phyloP scores from a whole-genome alignment of 305 asterid genomes.

The Fraxinus albicans region DNA sequence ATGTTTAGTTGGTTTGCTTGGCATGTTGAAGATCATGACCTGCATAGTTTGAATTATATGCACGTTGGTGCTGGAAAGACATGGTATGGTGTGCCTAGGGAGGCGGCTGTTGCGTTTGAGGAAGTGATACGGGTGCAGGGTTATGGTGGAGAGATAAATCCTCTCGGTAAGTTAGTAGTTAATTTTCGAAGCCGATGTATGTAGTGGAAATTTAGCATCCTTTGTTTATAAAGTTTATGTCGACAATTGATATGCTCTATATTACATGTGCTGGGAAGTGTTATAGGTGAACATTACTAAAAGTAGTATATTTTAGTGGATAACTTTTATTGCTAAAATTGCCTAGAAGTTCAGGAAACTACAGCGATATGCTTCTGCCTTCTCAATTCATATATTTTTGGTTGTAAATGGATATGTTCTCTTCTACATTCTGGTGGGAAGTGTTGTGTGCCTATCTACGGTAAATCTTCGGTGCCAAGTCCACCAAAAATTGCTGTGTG shows the following conservation, averaged over 20 bases:
- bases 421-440: neutral
- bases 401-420: neutral
- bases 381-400: neutral
- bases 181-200: constrained; percentile 1
- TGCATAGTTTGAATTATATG: constrained; percentile 96
- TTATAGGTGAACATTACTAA: neutral
- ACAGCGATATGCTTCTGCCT: neutral
- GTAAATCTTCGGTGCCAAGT: neutral
- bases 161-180: constrained; percentile 64
- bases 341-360: constrained; percentile 1
- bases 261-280: neutral
- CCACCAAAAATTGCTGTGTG: neutral
- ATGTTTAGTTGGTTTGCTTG: constrained; percentile 99
- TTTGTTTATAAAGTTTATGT: constrained; percentile 11
- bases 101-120: constrained; percentile 93
- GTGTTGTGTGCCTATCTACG: neutral
- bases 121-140: constrained; percentile 94
- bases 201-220: constrained; percentile 1
- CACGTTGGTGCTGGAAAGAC: constrained; percentile 94
- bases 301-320: constrained; percentile 10
- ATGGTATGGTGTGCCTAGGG: constrained; percentile 97
- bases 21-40: constrained; percentile 99
- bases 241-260: constrained; percentile 13
- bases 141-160: constrained; percentile 94
- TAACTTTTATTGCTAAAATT: neutral